Evolutionary conservation across 371 early-diverging fungal species (phyloP).

Genomic region (Gilbertella persicaria): DNA sequence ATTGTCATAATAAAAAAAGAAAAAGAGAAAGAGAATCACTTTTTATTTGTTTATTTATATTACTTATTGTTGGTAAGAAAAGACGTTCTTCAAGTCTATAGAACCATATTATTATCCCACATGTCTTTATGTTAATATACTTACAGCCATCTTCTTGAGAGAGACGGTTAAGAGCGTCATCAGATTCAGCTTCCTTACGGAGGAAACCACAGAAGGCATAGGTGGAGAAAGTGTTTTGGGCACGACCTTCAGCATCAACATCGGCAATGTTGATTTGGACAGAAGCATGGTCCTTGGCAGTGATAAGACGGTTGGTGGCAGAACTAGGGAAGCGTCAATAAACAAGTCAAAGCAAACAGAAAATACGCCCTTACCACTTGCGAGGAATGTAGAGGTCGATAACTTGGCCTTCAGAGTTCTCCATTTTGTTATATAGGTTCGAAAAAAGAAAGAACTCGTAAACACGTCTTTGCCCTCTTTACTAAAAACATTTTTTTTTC

Average conservation of each 20-base stretch:
- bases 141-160: constrained; percentile 86
- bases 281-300: constrained; percentile 94
- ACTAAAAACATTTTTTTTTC: background rate
- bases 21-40: background rate
- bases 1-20: background rate
- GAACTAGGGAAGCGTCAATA: constrained; percentile 31
- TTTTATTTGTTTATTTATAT: constrained; percentile 1
- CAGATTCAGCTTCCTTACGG: constrained; percentile 89
- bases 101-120: background rate
- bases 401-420: constrained; percentile 74
- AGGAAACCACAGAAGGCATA: constrained; percentile 95
- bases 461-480: too few relatives aligned
- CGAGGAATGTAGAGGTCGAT: constrained; percentile 95
- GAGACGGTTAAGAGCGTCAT: constrained; percentile 97
- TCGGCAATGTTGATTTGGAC: constrained; percentile 98
- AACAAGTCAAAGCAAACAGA: constrained; percentile 12
- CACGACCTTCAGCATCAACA: constrained; percentile 87
- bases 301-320: constrained; percentile 57
- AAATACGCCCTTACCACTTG: constrained; percentile 86
- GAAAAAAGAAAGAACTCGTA: constrained; percentile 28
- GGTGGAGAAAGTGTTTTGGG: constrained; percentile 79
- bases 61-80: constrained; percentile 51
- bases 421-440: constrained; percentile 48
- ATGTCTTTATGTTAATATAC: constrained; percentile 15
- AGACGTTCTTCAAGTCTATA: constrained; percentile 54